Conservation (phyloP, 1,284 basidiomycete species). For the Wolfiporia cocos region DNA sequence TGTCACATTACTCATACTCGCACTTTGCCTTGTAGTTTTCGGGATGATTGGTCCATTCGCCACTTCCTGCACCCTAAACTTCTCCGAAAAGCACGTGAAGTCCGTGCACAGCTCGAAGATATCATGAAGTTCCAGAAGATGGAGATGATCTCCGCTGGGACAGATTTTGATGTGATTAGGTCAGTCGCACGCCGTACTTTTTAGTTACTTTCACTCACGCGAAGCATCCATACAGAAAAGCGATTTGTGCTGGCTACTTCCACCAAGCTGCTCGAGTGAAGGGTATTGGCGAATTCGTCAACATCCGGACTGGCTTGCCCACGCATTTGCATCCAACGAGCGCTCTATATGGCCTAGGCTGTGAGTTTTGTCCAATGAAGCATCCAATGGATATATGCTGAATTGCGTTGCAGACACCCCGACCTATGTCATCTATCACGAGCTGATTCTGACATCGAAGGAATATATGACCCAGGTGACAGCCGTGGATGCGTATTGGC, state of each 20-base stretch:
- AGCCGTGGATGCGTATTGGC: slow-evolving; percentile 92
- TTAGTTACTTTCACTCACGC: not conserved
- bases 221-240: slow-evolving; percentile 59
- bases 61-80: slow-evolving; percentile 98
- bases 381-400: not conserved
- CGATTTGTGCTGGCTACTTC: slow-evolving; percentile 97
- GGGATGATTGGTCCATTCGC: slow-evolving; percentile 90
- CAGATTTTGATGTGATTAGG: slow-evolving; percentile 93
- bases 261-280: slow-evolving; percentile 98
- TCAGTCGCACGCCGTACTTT: slow-evolving; percentile 28
- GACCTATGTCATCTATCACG: slow-evolving; percentile 95
- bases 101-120: slow-evolving; percentile 94
- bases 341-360: slow-evolving; percentile 94
- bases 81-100: slow-evolving; percentile 92
- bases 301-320: slow-evolving; percentile 91
- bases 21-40: slow-evolving; percentile 46
- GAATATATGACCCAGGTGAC: slow-evolving; percentile 98
- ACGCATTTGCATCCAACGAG: slow-evolving; percentile 96
- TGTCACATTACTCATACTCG: not conserved
- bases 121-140: slow-evolving; percentile 99
- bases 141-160: slow-evolving; percentile 84
- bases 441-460: slow-evolving; percentile 90
- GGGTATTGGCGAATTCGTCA: slow-evolving; percentile 98
- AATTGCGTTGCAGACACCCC: slow-evolving; percentile 67
- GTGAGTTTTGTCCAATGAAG: slow-evolving; percentile 38